phyloP scores from a whole-genome alignment of 495 filamentous ascomycete genomes.

The Cetradonia linearis region DNA sequence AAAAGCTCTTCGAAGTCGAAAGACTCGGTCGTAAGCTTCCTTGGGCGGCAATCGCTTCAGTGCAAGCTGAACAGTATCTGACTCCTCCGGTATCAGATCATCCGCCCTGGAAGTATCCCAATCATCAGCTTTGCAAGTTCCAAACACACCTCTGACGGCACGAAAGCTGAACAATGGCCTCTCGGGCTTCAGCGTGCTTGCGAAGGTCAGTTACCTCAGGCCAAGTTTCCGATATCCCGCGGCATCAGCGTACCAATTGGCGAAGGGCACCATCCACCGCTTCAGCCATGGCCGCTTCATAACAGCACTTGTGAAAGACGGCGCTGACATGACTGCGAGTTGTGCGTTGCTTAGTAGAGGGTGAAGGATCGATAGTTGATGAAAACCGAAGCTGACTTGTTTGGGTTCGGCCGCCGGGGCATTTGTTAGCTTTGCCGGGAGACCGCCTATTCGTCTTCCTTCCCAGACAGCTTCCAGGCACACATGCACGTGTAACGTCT shows the following conservation, averaged over 20 bases:
- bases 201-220: constrained; percentile 55
- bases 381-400: not conserved
- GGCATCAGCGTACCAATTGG: constrained; percentile 73
- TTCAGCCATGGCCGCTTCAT: constrained; percentile 74
- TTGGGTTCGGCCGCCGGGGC: not conserved
- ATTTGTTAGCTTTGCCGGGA: constrained; percentile 7
- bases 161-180: not conserved
- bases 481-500: constrained; percentile 4
- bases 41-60: constrained; percentile 83
- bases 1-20: constrained; percentile 87
- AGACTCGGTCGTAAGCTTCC: constrained; percentile 92
- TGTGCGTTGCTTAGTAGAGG: constrained; percentile 3
- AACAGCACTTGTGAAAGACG: constrained; percentile 60
- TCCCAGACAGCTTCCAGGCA: not conserved
- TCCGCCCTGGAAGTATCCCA: constrained; percentile 53
- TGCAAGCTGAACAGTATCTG: constrained; percentile 70
- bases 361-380: not conserved
- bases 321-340: constrained; percentile 57
- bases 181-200: not conserved
- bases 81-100: constrained; percentile 87
- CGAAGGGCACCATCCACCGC: constrained; percentile 64
- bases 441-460: constrained; percentile 8
- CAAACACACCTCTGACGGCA: not conserved
- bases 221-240: constrained; percentile 90
- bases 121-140: not conserved